phyloP scores from a whole-genome alignment of 2,329 filamentous ascomycete genomes.

The Xylariaceae sp. region DNA sequence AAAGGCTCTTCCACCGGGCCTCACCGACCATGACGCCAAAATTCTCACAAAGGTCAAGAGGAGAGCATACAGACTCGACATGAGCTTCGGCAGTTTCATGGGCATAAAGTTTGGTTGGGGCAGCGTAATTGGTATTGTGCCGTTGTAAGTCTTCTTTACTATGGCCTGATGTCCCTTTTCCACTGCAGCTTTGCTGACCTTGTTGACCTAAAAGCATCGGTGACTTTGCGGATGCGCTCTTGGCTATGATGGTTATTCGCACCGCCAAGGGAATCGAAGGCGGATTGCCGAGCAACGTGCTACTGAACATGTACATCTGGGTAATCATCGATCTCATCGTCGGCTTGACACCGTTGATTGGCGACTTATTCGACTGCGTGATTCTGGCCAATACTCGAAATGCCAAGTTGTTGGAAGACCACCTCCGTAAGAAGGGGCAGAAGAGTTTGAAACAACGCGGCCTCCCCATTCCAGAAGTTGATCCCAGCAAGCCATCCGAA shows the following conservation, averaged over 20 bases:
- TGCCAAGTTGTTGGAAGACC: slow-evolving; percentile 64
- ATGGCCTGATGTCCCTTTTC: background rate
- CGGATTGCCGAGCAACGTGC: slow-evolving; percentile 62
- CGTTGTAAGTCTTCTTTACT: slow-evolving; percentile 58
- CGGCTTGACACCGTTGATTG: slow-evolving; percentile 71
- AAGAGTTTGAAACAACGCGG: slow-evolving; percentile 50
- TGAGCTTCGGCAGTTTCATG: slow-evolving; percentile 76
- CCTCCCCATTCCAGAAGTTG: slow-evolving; percentile 44
- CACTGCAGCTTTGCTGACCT: slow-evolving; percentile 15
- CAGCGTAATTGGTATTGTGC: slow-evolving; percentile 79
- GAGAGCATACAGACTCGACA: slow-evolving; percentile 81
- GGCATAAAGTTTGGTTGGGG: slow-evolving; percentile 88
- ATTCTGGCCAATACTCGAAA: slow-evolving; percentile 78
- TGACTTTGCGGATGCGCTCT: slow-evolving; percentile 68
- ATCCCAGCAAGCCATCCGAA: slow-evolving; percentile 52
- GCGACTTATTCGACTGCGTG: slow-evolving; percentile 71
- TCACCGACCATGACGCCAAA: slow-evolving; percentile 77
- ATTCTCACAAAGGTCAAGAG: slow-evolving; percentile 84
- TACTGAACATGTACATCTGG: slow-evolving; percentile 76
- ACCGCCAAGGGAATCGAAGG: slow-evolving; percentile 74
- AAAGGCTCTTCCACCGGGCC: slow-evolving; percentile 78
- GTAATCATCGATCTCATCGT: slow-evolving; percentile 70
- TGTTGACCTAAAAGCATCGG: slow-evolving; percentile 54
- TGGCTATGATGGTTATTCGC: slow-evolving; percentile 73
- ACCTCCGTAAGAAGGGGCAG: slow-evolving; percentile 67